These are phyloP conservation scores for Cutaneotrichosporon cutaneum DNA, from an alignment of 1,284 basidiomycete species.

Conservation along the genomic window DNA sequence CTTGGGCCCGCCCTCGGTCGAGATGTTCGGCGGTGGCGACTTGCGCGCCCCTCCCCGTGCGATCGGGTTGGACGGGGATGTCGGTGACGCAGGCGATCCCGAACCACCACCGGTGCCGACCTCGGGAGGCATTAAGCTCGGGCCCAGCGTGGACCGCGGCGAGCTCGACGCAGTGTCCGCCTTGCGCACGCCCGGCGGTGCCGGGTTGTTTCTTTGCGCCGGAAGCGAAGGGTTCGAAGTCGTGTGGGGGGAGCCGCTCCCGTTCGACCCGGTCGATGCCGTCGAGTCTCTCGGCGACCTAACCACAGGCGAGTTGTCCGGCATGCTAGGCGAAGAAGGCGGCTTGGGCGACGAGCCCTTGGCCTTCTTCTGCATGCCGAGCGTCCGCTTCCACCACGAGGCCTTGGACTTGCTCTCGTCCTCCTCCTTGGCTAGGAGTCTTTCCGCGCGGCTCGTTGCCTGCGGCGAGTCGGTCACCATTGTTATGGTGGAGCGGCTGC, in stretches of 20 bases:
- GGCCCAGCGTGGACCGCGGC: constrained; percentile 10
- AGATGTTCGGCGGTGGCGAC: constrained; percentile 38
- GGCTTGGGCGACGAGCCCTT: neutral
- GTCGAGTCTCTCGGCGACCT: neutral
- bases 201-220: neutral
- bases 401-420: constrained; percentile 18
- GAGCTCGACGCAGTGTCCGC: neutral
- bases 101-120: constrained; percentile 6
- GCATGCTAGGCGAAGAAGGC: neutral
- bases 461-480: constrained; percentile 48
- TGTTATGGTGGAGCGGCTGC: constrained; percentile 52
- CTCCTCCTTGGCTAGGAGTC: constrained; percentile 32
- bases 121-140: constrained; percentile 21
- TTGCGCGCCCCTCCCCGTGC: constrained; percentile 24
- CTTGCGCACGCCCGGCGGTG: constrained; percentile 4
- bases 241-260: neutral
- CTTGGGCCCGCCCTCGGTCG: constrained; percentile 24
- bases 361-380: constrained; percentile 22
- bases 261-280: neutral
- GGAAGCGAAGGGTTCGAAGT: neutral
- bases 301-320: constrained; percentile 10
- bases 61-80: constrained; percentile 8
- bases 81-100: constrained; percentile 8
- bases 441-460: constrained; percentile 40
- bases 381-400: constrained; percentile 27